Base-by-base conservation (phyloP, 176 grass and related monocot genomes). In the Tillandsia fasciculata region DNA sequence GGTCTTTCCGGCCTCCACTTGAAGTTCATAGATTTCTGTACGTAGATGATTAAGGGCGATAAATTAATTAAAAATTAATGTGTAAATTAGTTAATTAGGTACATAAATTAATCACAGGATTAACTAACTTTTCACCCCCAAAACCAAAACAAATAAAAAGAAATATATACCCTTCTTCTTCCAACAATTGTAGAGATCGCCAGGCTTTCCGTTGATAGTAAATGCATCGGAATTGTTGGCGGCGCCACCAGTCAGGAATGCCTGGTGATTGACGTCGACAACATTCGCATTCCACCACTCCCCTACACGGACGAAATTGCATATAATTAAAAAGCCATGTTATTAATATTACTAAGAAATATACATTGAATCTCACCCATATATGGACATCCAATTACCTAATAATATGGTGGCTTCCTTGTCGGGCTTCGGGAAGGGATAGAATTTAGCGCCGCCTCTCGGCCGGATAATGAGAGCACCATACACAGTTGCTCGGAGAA, bases 271-370 rank as follows among this genome's bases (percentile, higher is more conserved):
- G 2, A 83, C 11, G 13, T 88, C 82, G 5, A 66, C 71, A 29
- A 79, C 52, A 72, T 92, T 74, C 47, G 12, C 64, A 63, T 93
- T 86, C 90, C 90, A 93, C 90, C 90, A 88, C 80, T 88, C 90
- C 51, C 90, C 85, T 85, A 64, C 6, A 70, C 3, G 26, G 8
- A 56, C 15, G 17, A 63, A 15, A 10, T 12, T 17, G 1, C 20
- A 8, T 8, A 17, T 59, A 15, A 59, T 59, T 15, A 59, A 59
- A 15, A 1, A 54, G 6, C 7, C 2, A 20, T 17, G 13, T 58
- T n/a, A 58, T 57, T 17, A 57, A 17, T 12, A 17, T 57, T 57
- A 7, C 4, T 56, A 8, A 58, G 28, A 29, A 29, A 29, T 29
- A 29, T 29, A 29, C 2, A 29, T 29, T 29, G 28, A 29, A 29